These are phyloP conservation scores for Ogataea allantospora DNA, from an alignment of 805 yeast species.

Conservation along the genomic window DNA sequence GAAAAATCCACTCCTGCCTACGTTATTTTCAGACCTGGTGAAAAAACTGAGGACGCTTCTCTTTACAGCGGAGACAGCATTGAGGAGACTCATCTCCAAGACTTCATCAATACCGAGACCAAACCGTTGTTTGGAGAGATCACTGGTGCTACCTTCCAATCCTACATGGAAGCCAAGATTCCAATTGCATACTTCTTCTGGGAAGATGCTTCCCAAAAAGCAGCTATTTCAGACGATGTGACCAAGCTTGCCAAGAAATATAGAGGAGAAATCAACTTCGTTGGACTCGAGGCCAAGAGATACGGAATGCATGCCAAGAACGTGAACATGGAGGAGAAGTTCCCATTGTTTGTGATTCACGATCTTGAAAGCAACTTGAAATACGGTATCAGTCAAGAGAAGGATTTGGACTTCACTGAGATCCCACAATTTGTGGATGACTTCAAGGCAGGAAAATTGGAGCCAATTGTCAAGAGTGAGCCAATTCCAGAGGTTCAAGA, in stretches of 20 bases:
- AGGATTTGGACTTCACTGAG: slow-evolving; percentile 47
- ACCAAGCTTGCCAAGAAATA: slow-evolving; percentile 65
- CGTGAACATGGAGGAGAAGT: slow-evolving; percentile 77
- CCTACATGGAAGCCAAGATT: slow-evolving; percentile 65
- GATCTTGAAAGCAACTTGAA: slow-evolving; percentile 65
- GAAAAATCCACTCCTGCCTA: slow-evolving; percentile 39
- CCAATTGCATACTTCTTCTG: slow-evolving; percentile 92
- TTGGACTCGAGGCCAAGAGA: slow-evolving; percentile 76
- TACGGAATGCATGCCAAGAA: slow-evolving; percentile 86
- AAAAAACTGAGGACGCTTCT: slow-evolving; percentile 48
- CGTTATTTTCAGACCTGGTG: slow-evolving; percentile 47
- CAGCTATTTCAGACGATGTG: slow-evolving; percentile 49
- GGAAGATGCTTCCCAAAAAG: slow-evolving; percentile 64
- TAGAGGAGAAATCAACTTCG: slow-evolving; percentile 83
- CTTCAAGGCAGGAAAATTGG: slow-evolving; percentile 61
- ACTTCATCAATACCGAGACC: slow-evolving; percentile 58
- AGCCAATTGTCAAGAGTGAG: slow-evolving; percentile 80
- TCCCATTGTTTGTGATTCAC: slow-evolving; percentile 91
- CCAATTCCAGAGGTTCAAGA: slow-evolving; percentile 82
- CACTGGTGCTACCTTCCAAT: slow-evolving; percentile 71
- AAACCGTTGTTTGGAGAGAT: slow-evolving; percentile 88
- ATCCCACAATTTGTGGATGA: slow-evolving; percentile 62
- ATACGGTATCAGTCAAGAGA: slow-evolving; percentile 69
- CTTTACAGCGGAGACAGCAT: slow-evolving; percentile 38
- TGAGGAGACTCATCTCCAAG: slow-evolving; percentile 37